Evolutionary conservation across 129 eudicot species (phyloP), one percentile per base, ranked within the genome.

Genomic region (Tagetes erecta): DNA sequence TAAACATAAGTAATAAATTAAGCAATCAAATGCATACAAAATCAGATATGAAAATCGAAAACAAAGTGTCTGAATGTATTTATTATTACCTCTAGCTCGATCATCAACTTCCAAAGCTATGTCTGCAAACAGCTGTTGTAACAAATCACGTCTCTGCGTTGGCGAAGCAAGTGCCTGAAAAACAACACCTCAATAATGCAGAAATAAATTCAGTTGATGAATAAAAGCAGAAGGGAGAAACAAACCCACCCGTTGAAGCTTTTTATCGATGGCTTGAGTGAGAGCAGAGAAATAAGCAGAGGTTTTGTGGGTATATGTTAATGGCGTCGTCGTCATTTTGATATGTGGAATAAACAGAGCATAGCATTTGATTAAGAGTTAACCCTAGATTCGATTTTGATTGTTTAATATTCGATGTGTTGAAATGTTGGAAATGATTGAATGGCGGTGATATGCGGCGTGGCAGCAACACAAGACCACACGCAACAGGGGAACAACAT

Each of bases 21-120:
- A 20, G 27, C 27, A 20, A 20, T 20, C 27, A 20, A 20, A 20
- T 20, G 2, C 51, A 49, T 12, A 49, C 60, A 55, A 14, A 55
- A 20, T 30, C 35, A 55, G 36, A 55, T 10, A 35, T 8, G 3
- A 64, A 64, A 36, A 10, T 8, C 2, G 0, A 44, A 44, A 44
- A 0, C 49, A 44, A 44, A 44, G 10, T 20, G 27, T 20, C 27
- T 20, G 49, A 10, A 10, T 44, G 49, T 8, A 1, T 1, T 36
- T 0, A 3, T 41, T 37, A 51, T 31, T n/a, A 90, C 98, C 98
- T 90, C 78, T 83, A 3, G 96, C 96, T 42, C 98, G 92, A 80
- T 88, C 95, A 76, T 93, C 98, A 40, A 93, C 96, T 68, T 93
- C 89, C 70, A 93, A 75, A 64, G 98, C 98, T 36, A 87, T 63